Evolutionary conservation across 1,139 yeast species (phyloP).

Genomic region (Yamadazyma mexicana): DNA sequence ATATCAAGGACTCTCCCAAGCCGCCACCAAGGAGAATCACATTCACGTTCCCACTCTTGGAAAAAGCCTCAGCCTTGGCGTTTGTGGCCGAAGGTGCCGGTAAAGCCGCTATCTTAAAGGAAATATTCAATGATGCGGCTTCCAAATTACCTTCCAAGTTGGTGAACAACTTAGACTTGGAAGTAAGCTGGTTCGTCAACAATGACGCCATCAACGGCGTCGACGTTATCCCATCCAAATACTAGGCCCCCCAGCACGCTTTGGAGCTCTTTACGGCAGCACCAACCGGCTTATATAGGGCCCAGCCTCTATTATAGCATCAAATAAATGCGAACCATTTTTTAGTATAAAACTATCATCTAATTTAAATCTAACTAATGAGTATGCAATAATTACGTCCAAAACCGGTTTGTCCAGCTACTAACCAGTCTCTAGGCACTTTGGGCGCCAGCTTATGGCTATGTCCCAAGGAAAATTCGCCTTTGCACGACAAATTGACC

Average conservation of each 20-base stretch:
- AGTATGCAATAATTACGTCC: neutral
- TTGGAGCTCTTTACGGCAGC: no score
- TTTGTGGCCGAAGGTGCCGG: conserved; percentile 91
- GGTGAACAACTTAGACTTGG: conserved; percentile 55
- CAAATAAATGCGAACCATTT: neutral
- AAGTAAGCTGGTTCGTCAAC: conserved; percentile 81
- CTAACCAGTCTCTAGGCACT: conserved; percentile 5
- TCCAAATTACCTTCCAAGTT: conserved; percentile 67
- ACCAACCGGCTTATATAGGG: no score
- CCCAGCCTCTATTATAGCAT: no score
- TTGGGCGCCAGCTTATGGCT: conserved; percentile 72
- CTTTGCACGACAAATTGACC: conserved; percentile 55
- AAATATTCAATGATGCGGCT: conserved; percentile 60
- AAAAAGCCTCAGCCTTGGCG: conserved; percentile 56
- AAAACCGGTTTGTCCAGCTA: neutral
- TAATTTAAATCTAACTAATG: conserved; percentile 16
- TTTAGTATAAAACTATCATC: neutral
- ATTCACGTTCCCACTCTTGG: conserved; percentile 64
- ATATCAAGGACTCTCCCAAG: conserved; percentile 65
- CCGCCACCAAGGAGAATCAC: conserved; percentile 80
- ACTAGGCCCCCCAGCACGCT: conserved; percentile 20
- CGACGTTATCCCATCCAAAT: conserved; percentile 48
- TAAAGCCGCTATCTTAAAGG: conserved; percentile 70
- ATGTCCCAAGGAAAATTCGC: conserved; percentile 60
- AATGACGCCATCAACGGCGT: conserved; percentile 71